phyloP scores from a whole-genome alignment of 1,284 basidiomycete genomes.

The Schizophyllum amplum region DNA sequence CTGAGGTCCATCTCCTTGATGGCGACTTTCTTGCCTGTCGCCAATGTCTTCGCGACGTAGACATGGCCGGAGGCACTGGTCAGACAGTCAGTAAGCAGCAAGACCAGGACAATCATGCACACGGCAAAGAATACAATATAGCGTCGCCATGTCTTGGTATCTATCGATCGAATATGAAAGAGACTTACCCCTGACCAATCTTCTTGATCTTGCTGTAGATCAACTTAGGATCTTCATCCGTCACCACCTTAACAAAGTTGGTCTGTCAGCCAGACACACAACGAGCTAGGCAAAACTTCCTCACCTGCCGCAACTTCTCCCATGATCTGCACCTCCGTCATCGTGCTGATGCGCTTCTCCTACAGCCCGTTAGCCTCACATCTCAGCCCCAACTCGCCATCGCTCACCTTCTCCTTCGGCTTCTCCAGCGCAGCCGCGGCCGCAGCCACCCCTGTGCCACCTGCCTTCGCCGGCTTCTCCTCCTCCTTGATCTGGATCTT shows the following conservation, averaged over 20 bases:
- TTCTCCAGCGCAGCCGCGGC: constrained; percentile 69
- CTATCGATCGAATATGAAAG: too few relatives aligned
- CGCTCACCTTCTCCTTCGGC: constrained; percentile 37
- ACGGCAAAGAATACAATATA: constrained; percentile 5
- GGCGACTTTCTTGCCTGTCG: constrained; percentile 87
- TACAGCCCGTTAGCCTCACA: constrained; percentile 20
- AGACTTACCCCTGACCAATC: constrained; percentile 96
- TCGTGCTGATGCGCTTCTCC: constrained; percentile 88
- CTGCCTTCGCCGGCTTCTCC: constrained; percentile 30
- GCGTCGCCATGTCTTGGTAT: constrained; percentile 1
- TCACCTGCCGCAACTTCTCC: constrained; percentile 73
- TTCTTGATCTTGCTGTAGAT: constrained; percentile 98
- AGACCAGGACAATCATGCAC: constrained; percentile 1
- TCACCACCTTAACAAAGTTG: too few relatives aligned
- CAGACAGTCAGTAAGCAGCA: constrained; percentile 1
- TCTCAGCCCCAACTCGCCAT: too few relatives aligned
- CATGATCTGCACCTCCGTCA: constrained; percentile 98
- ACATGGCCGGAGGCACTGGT: constrained; percentile 93
- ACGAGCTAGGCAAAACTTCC: too few relatives aligned
- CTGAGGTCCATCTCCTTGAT: constrained; percentile 99
- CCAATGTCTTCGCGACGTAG: constrained; percentile 93
- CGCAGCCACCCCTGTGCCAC: constrained; percentile 35
- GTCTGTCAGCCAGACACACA: too few relatives aligned
- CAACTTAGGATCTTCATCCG: constrained; percentile 78
- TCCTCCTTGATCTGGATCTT: constrained; percentile 36